Conservation (phyloP, 805 yeast species). For the Starmerella vitae region DNA sequence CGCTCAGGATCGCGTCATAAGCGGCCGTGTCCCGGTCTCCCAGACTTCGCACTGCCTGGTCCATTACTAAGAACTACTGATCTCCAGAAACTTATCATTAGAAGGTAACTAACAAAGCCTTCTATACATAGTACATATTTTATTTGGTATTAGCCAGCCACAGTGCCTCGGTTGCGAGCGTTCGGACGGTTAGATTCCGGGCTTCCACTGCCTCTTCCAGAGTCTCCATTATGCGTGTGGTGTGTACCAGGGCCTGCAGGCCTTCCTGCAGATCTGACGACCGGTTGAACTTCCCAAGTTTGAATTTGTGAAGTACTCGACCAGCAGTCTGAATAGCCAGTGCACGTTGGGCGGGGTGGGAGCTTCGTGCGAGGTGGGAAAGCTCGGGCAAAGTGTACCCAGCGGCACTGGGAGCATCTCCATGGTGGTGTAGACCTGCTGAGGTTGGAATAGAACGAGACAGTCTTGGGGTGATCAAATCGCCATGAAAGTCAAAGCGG, state of each 20-base stretch:
- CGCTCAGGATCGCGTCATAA: not conserved
- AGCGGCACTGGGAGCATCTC: slow-evolving; percentile 75
- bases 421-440: slow-evolving; percentile 80
- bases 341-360: slow-evolving; percentile 72
- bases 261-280: slow-evolving; percentile 30
- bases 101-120: too few relatives aligned
- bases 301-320: slow-evolving; percentile 68
- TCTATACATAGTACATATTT: too few relatives aligned
- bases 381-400: slow-evolving; percentile 84
- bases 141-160: slow-evolving; percentile 19
- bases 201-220: slow-evolving; percentile 21
- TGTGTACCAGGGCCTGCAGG: slow-evolving; percentile 17
- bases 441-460: slow-evolving; percentile 38
- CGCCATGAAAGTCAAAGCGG: slow-evolving; percentile 80
- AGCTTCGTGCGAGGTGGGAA: slow-evolving; percentile 63
- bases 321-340: slow-evolving; percentile 81
- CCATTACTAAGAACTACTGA: too few relatives aligned
- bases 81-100: too few relatives aligned
- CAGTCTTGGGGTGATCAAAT: slow-evolving; percentile 48
- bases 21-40: not conserved
- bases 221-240: slow-evolving; percentile 20
- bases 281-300: slow-evolving; percentile 32
- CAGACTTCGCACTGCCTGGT: not conserved
- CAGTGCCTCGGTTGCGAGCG: slow-evolving; percentile 23
- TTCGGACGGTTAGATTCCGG: slow-evolving; percentile 22